These are phyloP conservation scores for Penicillium lagena DNA, from an alignment of 495 filamentous ascomycete genomes.

Conservation along the genomic window DNA sequence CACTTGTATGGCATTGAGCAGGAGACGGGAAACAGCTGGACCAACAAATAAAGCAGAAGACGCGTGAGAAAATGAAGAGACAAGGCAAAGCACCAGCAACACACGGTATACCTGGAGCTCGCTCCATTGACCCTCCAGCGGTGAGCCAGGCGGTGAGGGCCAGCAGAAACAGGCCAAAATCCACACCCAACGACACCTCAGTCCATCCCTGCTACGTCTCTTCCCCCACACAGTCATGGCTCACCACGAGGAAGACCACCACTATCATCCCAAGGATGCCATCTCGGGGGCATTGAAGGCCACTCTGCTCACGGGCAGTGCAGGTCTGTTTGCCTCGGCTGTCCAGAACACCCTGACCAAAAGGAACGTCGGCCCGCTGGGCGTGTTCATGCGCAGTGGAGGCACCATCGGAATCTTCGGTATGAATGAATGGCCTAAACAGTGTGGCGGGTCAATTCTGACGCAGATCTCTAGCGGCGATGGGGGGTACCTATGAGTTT, in stretches of 20 bases:
- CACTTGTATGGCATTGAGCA: not conserved
- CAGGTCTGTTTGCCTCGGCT: conserved; percentile 66
- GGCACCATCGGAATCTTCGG: conserved; percentile 60
- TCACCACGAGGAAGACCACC: conserved; percentile 39
- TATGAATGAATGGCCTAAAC: conserved; percentile 22
- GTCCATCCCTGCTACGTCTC: conserved; percentile 14
- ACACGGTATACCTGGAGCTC: not conserved
- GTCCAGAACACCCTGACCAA: conserved; percentile 79
- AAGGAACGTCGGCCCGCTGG: conserved; percentile 68
- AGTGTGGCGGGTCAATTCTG: conserved; percentile 3
- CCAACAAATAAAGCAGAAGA: not conserved
- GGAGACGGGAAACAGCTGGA: not conserved
- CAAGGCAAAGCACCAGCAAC: not conserved
- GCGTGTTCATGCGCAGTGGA: conserved; percentile 69
- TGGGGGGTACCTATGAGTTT: conserved; percentile 77
- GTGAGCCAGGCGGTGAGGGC: conserved; percentile 17
- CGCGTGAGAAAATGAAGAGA: not conserved
- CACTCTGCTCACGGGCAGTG: conserved; percentile 55
- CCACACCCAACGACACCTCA: conserved; percentile 17
- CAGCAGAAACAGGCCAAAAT: conserved; percentile 33
- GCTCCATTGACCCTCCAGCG: not conserved
- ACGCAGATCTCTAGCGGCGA: conserved; percentile 52
- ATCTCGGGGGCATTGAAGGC: conserved; percentile 58
- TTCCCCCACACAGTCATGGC: conserved; percentile 35
- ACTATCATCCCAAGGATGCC: conserved; percentile 76